These are phyloP conservation scores for Colletotrichum euphorbiae DNA, from an alignment of 2,329 filamentous ascomycete species.

Conservation along the genomic window DNA sequence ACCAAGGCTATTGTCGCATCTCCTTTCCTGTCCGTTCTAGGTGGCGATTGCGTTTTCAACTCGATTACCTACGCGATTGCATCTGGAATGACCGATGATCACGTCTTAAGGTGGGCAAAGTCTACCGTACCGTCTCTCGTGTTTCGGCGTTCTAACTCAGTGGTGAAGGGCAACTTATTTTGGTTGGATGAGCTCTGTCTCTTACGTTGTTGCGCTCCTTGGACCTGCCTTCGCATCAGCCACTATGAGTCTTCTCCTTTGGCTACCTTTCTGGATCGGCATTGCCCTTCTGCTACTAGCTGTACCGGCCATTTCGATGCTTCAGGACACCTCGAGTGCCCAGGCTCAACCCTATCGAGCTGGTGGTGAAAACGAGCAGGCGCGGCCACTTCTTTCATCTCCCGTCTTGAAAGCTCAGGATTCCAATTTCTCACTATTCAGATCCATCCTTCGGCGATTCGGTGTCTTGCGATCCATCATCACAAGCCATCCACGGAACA, in stretches of 20 bases:
- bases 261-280: slow-evolving; percentile 58
- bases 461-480: slow-evolving; percentile 49
- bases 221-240: slow-evolving; percentile 60
- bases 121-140: slow-evolving; percentile 30
- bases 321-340: not conserved
- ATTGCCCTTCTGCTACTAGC: slow-evolving; percentile 51
- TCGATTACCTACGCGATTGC: slow-evolving; percentile 61
- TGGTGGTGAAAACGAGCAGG: slow-evolving; percentile 47
- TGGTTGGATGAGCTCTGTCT: slow-evolving; percentile 61
- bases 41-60: slow-evolving; percentile 64
- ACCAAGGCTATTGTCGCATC: slow-evolving; percentile 54
- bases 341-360: not conserved
- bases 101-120: slow-evolving; percentile 48
- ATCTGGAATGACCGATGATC: slow-evolving; percentile 57
- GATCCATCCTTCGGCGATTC: slow-evolving; percentile 41
- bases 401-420: slow-evolving; percentile 52
- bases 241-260: slow-evolving; percentile 57
- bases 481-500: slow-evolving; percentile 54
- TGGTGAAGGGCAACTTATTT: slow-evolving; percentile 59
- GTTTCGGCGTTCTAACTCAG: not conserved
- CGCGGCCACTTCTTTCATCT: slow-evolving; percentile 53
- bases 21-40: slow-evolving; percentile 57
- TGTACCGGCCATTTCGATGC: slow-evolving; percentile 45
- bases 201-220: slow-evolving; percentile 59
- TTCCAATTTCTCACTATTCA: slow-evolving; percentile 23